Percentiles rank a stretch among this genome's conserved stretches.
Evolutionary conservation across 2,329 filamentous ascomycete species (phyloP).

Genomic region (Sarocladium oryzae): DNA sequence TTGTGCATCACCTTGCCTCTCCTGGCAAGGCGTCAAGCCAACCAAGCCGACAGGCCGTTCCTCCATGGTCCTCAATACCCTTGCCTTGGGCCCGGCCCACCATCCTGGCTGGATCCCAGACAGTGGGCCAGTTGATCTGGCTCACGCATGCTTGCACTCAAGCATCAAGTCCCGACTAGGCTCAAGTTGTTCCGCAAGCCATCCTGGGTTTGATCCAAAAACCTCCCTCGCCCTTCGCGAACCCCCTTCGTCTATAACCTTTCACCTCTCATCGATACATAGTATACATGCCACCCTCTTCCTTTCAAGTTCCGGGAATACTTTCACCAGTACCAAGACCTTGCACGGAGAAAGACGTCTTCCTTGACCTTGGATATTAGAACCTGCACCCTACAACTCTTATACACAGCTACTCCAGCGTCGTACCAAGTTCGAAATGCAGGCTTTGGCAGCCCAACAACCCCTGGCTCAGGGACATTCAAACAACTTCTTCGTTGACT

Average conservation of each 20-base stretch:
- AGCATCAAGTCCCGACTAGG: conserved; percentile 9
- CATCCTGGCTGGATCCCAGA: conserved; percentile 2
- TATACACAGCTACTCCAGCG: neutral
- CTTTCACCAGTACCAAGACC: neutral
- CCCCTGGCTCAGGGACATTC: conserved; percentile 11
- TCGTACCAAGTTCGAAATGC: conserved; percentile 7
- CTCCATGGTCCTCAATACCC: conserved; percentile 10
- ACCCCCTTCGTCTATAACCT: conserved; percentile 2
- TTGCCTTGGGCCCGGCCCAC: conserved; percentile 5
- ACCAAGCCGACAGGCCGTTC: conserved; percentile 9
- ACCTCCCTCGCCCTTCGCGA: conserved; percentile 4
- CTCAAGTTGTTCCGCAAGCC: conserved; percentile 6
- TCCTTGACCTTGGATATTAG: too few relatives aligned
- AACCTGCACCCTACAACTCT: neutral
- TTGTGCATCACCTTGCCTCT: conserved; percentile 7
- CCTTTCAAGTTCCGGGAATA: neutral
- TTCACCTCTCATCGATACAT: neutral
- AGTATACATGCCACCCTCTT: neutral
- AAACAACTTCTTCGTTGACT: conserved; percentile 43
- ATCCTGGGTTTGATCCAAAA: conserved; percentile 7
- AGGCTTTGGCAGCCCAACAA: conserved; percentile 6
- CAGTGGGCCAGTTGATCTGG: conserved; percentile 7
- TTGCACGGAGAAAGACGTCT: neutral
- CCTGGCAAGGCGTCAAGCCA: conserved; percentile 3
- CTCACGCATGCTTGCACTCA: conserved; percentile 3